Conservation (phyloP, 2,329 filamentous ascomycete species). For the Plenodomus lindquistii region DNA sequence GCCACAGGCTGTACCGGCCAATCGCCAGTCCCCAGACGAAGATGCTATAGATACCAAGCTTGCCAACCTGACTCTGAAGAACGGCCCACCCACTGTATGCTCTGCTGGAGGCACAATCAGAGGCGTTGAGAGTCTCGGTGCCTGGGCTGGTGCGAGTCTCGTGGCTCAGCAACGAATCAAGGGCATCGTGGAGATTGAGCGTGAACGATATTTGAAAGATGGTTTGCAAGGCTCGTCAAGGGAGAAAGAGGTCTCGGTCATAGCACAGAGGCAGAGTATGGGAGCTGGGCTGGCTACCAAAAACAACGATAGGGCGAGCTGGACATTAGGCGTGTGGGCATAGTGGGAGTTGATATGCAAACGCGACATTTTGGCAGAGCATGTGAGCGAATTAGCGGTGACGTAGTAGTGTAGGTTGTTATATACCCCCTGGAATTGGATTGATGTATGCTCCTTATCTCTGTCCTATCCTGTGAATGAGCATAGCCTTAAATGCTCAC, state of each 20-base stretch:
- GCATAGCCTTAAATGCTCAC: too few relatives aligned
- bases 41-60: slow-evolving; percentile 65
- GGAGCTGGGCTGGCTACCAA: slow-evolving; percentile 52
- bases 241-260: slow-evolving; percentile 61
- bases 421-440: slow-evolving; percentile 12
- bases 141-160: slow-evolving; percentile 76
- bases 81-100: slow-evolving; percentile 39
- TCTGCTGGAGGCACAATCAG: slow-evolving; percentile 63
- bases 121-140: slow-evolving; percentile 69
- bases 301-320: slow-evolving; percentile 42
- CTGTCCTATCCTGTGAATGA: too few relatives aligned
- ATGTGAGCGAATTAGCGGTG: background rate
- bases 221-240: slow-evolving; percentile 66
- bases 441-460: too few relatives aligned
- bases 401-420: background rate
- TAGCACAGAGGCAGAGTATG: slow-evolving; percentile 66
- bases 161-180: slow-evolving; percentile 69
- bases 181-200: slow-evolving; percentile 70
- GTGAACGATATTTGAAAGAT: slow-evolving; percentile 71
- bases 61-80: slow-evolving; percentile 52
- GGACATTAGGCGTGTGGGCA: slow-evolving; percentile 47
- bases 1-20: slow-evolving; percentile 34
- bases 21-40: slow-evolving; percentile 52
- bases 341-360: slow-evolving; percentile 9
- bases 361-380: background rate